These are phyloP conservation scores for Colletotrichum sp. DNA, from an alignment of 2,329 filamentous ascomycete species.

Conservation along the genomic window DNA sequence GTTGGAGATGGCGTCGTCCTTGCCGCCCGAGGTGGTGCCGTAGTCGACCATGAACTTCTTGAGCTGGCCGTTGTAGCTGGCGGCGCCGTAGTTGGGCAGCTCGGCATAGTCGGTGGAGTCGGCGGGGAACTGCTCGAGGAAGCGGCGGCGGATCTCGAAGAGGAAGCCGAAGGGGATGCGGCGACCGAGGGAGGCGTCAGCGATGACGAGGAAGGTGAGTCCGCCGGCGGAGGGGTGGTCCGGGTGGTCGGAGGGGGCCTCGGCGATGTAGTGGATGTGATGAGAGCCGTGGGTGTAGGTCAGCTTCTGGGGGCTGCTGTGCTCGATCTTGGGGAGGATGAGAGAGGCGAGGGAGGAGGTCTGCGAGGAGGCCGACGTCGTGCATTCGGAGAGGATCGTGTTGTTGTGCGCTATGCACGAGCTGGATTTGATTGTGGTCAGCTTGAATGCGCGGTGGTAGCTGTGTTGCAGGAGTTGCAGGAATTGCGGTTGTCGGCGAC, in stretches of 20 bases:
- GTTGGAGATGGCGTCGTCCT: slow-evolving; percentile 82
- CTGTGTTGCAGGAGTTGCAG: neutral
- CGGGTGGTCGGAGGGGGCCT: slow-evolving; percentile 73
- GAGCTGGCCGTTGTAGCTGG: slow-evolving; percentile 81
- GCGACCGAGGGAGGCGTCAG: slow-evolving; percentile 79
- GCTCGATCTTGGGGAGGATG: slow-evolving; percentile 93
- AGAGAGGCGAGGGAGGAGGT: slow-evolving; percentile 88
- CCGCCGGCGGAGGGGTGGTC: slow-evolving; percentile 71
- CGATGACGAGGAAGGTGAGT: slow-evolving; percentile 90
- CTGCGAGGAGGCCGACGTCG: slow-evolving; percentile 80
- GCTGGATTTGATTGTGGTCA: slow-evolving; percentile 50
- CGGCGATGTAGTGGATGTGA: slow-evolving; percentile 95
- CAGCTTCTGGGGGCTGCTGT: slow-evolving; percentile 81
- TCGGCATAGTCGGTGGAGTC: slow-evolving; percentile 73
- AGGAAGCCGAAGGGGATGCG: slow-evolving; percentile 94
- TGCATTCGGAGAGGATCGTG: slow-evolving; percentile 94
- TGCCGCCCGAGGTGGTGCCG: slow-evolving; percentile 76
- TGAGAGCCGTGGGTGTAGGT: slow-evolving; percentile 92
- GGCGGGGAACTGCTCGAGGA: slow-evolving; percentile 74
- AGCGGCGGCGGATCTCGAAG: slow-evolving; percentile 87
- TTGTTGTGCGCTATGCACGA: slow-evolving; percentile 93
- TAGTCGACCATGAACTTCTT: slow-evolving; percentile 82
- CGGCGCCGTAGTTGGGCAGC: slow-evolving; percentile 89
- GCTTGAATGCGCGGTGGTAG: neutral
- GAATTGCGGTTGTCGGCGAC: slow-evolving; percentile 30